Evolutionary conservation across 371 early-diverging fungal species (phyloP).

Genomic region (Haplosporangium sp.): DNA sequence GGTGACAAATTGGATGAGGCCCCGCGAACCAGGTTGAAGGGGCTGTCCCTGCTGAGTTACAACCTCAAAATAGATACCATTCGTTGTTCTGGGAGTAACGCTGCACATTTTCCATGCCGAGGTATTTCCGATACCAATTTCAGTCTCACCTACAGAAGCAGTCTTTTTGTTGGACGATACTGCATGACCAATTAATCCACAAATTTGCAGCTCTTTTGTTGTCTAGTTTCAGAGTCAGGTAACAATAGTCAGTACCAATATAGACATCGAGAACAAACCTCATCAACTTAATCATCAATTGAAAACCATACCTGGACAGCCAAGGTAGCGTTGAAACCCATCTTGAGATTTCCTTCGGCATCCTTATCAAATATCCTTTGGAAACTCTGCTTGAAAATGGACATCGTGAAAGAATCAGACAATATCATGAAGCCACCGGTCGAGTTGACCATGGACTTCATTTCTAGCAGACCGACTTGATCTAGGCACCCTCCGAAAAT

Average conservation of each 20-base stretch:
- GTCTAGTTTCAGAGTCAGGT: conserved; percentile 64
- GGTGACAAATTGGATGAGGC: conserved; percentile 95
- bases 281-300: not conserved
- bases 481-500: conserved; percentile 95
- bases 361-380: conserved; percentile 94
- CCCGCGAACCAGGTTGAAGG: conserved; percentile 89
- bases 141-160: conserved; percentile 95
- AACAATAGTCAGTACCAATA: not conserved
- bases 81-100: conserved; percentile 88
- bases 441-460: conserved; percentile 92
- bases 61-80: conserved; percentile 96
- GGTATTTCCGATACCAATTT: conserved; percentile 97
- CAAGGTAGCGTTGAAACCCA: conserved; percentile 99
- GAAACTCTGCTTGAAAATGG: conserved; percentile 97
- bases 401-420: conserved; percentile 95
- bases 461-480: conserved; percentile 97
- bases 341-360: conserved; percentile 85
- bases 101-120: conserved; percentile 96
- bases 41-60: conserved; percentile 86
- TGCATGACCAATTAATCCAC: conserved; percentile 96
- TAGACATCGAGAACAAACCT: not conserved
- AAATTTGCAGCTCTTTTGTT: conserved; percentile 93
- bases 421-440: conserved; percentile 98
- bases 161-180: conserved; percentile 92
- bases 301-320: conserved; percentile 82